Conservation (phyloP, 2,329 filamentous ascomycete genomes). For the Fusarium drepaniforme region DNA sequence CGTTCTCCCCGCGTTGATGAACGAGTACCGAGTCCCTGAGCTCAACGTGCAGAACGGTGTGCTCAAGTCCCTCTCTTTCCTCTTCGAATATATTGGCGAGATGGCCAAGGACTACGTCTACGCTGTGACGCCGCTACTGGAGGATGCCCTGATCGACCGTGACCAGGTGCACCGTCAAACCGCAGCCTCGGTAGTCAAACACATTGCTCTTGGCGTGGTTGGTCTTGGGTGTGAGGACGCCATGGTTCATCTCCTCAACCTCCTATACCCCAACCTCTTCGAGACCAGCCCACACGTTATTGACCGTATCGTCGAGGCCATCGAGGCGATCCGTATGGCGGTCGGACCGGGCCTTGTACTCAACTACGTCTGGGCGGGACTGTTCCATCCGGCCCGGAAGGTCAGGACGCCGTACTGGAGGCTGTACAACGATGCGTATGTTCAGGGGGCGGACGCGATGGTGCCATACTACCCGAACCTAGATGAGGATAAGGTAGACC, state of each 20-base stretch:
- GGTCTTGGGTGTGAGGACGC: constrained; percentile 97
- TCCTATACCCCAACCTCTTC: constrained; percentile 96
- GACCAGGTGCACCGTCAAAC: constrained; percentile 99
- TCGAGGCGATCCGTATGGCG: constrained; percentile 94
- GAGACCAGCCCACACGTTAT: constrained; percentile 99
- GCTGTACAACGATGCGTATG: constrained; percentile 96
- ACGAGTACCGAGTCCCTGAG: constrained; percentile 98
- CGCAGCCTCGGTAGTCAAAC: constrained; percentile 96
- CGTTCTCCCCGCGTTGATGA: constrained; percentile 98
- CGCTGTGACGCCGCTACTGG: constrained; percentile 93
- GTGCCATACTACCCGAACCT: constrained; percentile 95
- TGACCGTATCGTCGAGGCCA: constrained; percentile 96
- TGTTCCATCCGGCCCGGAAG: constrained; percentile 97
- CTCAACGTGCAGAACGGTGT: constrained; percentile 99
- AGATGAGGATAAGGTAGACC: constrained; percentile 82
- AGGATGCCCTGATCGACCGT: constrained; percentile 96
- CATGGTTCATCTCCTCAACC: constrained; percentile 96
- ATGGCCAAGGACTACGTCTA: constrained; percentile 99
- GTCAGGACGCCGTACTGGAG: constrained; percentile 96
- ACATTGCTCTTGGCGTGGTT: constrained; percentile 97
- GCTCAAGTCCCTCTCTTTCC: constrained; percentile 94
- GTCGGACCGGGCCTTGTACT: constrained; percentile 92
- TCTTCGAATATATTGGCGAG: constrained; percentile 99
- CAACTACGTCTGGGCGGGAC: constrained; percentile 98
- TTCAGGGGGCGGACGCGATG: constrained; percentile 92